Base-by-base conservation (phyloP, 2,329 filamentous ascomycete genomes). In the Clonostachys sp. region DNA sequence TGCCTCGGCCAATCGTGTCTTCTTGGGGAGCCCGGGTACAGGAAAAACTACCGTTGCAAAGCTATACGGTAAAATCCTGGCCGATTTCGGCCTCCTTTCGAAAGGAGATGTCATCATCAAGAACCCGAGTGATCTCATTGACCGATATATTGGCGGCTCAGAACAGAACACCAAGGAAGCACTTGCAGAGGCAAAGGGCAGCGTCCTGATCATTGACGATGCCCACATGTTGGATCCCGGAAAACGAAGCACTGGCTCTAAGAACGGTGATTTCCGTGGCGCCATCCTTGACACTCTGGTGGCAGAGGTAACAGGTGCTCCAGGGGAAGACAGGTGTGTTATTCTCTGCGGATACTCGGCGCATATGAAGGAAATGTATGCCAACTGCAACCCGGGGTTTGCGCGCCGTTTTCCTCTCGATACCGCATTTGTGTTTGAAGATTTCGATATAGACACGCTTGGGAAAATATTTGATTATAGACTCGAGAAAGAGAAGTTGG, bases 21-120 rank as follows among this genome's bases (percentile, higher is more conserved):
- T 86, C 50, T 58, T 84, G 2, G 83, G 83, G 1, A 72, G 70
- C 5, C 82, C 83, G 1, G 82, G 83, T 1, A 86, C 82, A 2
- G 82, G 83, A 0, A 86, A 86, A 56, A 85, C 81, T 0, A 76
- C 78, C 0, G 80, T 86, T 0, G 82, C 78, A 0, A 83, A 82
- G 53, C 61, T 86, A 0, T 86, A 85, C 54, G 82, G 77, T 0
- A 67, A 73, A 39, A 78, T 86, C 12, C 59, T 86, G 6, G 75
- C 73, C 1, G 78, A 85, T 53, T 64, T 85, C 44, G 80, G 81
- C 0, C 51, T 83, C 4, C 60, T 86, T 0, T 77, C 72, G 0
- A 80, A 73, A 39, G 76, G 78, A 2, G 79, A 85, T 68, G 79
- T 84, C 4, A 66, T 85, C 18, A 57, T 77, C 3, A 84, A 82